phyloP scores from a whole-genome alignment of 352 stramenopile species.

The Elongisporangium undulatum region DNA sequence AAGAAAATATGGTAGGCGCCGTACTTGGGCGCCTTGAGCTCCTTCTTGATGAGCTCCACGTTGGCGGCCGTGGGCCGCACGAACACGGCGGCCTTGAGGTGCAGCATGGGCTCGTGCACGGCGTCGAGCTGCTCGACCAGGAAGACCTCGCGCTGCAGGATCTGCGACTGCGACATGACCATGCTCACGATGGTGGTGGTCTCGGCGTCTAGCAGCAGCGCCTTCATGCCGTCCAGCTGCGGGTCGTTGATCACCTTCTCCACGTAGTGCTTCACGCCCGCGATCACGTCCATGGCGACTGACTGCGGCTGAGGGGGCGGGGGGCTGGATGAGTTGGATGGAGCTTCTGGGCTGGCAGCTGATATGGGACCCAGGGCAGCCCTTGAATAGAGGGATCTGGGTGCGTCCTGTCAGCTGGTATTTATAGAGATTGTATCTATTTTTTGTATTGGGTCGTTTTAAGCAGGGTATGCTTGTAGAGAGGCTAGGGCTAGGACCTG shows the following conservation, averaged over 20 bases:
- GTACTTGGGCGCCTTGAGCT: constrained; percentile 95
- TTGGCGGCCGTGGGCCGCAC: constrained; percentile 91
- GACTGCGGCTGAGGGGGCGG: neutral
- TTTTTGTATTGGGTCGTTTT: neutral
- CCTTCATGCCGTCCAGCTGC: constrained; percentile 95
- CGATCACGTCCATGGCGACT: constrained; percentile 65
- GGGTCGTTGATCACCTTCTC: constrained; percentile 81
- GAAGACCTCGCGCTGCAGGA: constrained; percentile 95
- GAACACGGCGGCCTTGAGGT: constrained; percentile 95
- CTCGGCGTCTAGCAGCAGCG: constrained; percentile 92
- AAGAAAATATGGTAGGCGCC: constrained; percentile 99
- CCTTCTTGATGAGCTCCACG: constrained; percentile 87
- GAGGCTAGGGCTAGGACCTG: neutral
- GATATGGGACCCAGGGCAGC: neutral
- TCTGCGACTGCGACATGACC: constrained; percentile 96
- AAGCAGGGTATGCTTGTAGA: neutral
- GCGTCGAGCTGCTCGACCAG: constrained; percentile 91
- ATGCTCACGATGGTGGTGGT: constrained; percentile 95
- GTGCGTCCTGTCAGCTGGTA: neutral
- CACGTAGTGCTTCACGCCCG: constrained; percentile 64
- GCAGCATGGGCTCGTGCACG: constrained; percentile 81
- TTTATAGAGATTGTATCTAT: neutral
- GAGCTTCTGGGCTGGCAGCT: neutral
- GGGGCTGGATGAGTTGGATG: no score
- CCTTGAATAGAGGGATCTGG: neutral